Evolutionary conservation across 78 protist species (phyloP), one percentile per base, ranked within the genome.

Genomic region (Anaeramoeba flamelloides): DNA sequence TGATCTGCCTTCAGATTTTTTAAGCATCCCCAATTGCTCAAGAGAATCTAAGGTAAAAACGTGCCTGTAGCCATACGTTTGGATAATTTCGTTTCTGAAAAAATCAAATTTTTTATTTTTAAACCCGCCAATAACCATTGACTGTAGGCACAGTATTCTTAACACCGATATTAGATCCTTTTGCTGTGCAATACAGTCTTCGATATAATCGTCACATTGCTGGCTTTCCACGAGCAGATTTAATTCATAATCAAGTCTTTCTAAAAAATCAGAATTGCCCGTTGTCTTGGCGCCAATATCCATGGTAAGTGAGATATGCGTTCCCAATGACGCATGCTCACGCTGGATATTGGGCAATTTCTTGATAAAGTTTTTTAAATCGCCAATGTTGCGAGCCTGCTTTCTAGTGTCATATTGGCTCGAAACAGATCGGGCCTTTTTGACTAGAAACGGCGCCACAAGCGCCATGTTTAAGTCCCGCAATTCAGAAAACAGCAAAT

Each of bases 161-260:
- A 82, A 32, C 39, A 77, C 77, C 22, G 1, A 36, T 34, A 38
- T 26, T 36, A 89, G 69, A 33, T 86, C 82, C 78, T 89, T 86
- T 40, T 76, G 53, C 0, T 36, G 22, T 39, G n/a, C 12, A 36
- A 92, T 90, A 40, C 65, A 82, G 37, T 89, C 90, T 17, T 89
- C 89, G 30, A 90, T 77, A 83, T 81, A 90, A 39, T 82, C 86
- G n/a, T n/a, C n/a, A n/a, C n/a, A n/a, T n/a, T n/a, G n/a, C n/a
- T n/a, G n/a, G n/a, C n/a, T n/a, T n/a, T n/a, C n/a, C n/a, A n/a
- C n/a, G n/a, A n/a, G n/a, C n/a, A n/a, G n/a, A n/a, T n/a, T n/a
- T n/a, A n/a, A n/a, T n/a, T n/a, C n/a, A n/a, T n/a, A n/a, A n/a
- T n/a, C n/a, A n/a, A n/a, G n/a, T n/a, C n/a, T n/a, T n/a, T n/a